Conservation (phyloP, 2,329 filamentous ascomycete genomes). For the Lasiodiplodia citricola region DNA sequence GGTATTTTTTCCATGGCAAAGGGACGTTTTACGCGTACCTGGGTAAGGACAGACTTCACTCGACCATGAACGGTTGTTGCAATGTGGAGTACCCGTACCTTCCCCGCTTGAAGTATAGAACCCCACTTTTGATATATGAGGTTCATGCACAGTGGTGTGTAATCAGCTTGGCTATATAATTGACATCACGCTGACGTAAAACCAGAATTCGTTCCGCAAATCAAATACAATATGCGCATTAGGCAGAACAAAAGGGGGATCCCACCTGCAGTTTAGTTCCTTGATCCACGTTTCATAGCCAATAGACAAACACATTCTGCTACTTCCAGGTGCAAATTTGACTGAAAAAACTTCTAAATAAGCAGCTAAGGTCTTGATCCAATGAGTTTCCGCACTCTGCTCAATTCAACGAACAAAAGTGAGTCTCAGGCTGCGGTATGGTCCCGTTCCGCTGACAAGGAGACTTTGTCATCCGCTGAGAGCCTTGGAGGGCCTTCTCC, state of each 20-base stretch:
- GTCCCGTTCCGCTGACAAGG: slow-evolving; percentile 6
- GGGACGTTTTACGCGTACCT: not conserved
- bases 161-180: not conserved
- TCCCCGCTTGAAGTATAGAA: not conserved
- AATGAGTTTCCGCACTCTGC: not conserved
- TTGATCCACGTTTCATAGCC: too few relatives aligned
- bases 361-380: not conserved
- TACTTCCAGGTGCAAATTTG: too few relatives aligned
- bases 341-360: not conserved
- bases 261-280: too few relatives aligned
- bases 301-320: too few relatives aligned
- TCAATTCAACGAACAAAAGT: not conserved
- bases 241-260: too few relatives aligned
- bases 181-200: not conserved
- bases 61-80: not conserved
- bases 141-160: not conserved
- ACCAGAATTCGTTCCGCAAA: too few relatives aligned
- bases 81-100: not conserved
- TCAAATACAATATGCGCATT: too few relatives aligned
- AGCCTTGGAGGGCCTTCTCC: slow-evolving; percentile 30
- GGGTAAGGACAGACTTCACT: not conserved
- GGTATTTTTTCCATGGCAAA: not conserved
- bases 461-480: not conserved
- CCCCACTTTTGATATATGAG: not conserved
- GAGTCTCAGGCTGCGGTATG: not conserved